These are phyloP conservation scores for Pyrus betulifolia DNA, from an alignment of 306 rosid genomes.

Conservation along the genomic window DNA sequence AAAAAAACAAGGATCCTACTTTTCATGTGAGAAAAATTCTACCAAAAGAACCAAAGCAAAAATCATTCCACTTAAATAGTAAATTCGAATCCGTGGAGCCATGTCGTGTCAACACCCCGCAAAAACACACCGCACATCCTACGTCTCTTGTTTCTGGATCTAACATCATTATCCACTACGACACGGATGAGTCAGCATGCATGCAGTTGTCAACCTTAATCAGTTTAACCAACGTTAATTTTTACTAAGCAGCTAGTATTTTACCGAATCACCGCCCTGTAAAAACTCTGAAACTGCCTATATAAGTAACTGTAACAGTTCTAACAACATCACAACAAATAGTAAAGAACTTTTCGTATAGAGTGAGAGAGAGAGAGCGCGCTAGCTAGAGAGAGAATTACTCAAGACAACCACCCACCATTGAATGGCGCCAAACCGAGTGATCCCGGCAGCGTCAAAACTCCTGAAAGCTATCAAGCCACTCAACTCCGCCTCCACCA, in stretches of 20 bases:
- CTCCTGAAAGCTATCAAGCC: slow-evolving; percentile 43
- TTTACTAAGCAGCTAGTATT: neutral
- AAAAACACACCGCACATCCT: too few relatives aligned
- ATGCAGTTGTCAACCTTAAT: neutral
- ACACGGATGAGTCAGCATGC: neutral
- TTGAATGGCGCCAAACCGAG: slow-evolving; percentile 21
- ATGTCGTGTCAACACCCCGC: too few relatives aligned
- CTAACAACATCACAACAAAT: neutral
- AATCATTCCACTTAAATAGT: too few relatives aligned
- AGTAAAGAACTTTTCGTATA: neutral
- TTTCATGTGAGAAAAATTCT: too few relatives aligned
- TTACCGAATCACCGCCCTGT: neutral
- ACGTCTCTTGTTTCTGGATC: too few relatives aligned
- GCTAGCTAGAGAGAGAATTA: neutral
- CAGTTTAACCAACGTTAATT: neutral
- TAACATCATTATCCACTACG: neutral
- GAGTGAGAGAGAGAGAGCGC: neutral
- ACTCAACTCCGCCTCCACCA: slow-evolving; percentile 25
- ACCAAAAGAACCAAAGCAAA: too few relatives aligned
- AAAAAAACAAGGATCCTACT: too few relatives aligned
- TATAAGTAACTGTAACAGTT: neutral
- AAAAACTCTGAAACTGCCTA: neutral
- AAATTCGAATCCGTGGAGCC: too few relatives aligned
- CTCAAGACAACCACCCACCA: neutral
- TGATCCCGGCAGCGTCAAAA: slow-evolving; percentile 15